phyloP scores from a whole-genome alignment of 768 basidiomycete species.

The Agrocybe pediades region DNA sequence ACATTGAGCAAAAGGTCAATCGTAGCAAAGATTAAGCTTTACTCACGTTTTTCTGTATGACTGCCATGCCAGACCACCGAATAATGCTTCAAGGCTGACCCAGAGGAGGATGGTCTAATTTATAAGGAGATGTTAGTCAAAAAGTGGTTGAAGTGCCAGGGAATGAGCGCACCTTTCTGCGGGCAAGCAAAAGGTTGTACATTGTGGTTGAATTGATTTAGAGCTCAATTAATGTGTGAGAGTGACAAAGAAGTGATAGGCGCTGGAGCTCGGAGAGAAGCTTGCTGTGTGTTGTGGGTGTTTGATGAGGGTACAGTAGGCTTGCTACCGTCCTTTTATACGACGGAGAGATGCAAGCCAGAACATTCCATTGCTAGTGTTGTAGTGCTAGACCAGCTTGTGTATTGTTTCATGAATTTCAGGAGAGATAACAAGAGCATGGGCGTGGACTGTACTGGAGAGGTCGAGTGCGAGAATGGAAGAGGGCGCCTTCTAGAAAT shows the following conservation, averaged over 20 bases:
- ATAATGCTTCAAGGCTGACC: constrained; percentile 32
- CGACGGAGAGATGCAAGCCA: background rate
- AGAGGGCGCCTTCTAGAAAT: background rate
- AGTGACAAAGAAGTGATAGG: background rate
- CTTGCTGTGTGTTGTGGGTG: background rate
- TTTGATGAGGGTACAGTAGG: background rate
- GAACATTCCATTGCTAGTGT: background rate
- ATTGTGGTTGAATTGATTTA: background rate
- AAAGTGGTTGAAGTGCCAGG: no score
- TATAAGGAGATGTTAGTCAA: background rate
- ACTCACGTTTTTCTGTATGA: constrained; percentile 28
- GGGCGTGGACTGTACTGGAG: background rate
- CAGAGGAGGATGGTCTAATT: constrained; percentile 35
- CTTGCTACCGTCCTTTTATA: background rate
- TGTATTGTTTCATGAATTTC: background rate
- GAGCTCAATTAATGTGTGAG: background rate
- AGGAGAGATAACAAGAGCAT: background rate
- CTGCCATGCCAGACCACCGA: constrained; percentile 29
- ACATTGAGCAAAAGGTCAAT: background rate
- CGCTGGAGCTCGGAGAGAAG: background rate
- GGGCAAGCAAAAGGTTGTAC: constrained; percentile 19
- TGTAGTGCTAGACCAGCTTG: background rate
- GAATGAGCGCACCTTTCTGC: constrained; percentile 24
- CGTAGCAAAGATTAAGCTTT: background rate
- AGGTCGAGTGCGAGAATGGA: background rate